phyloP scores from a whole-genome alignment of 1,284 basidiomycete species.

The Chiua sp. region DNA sequence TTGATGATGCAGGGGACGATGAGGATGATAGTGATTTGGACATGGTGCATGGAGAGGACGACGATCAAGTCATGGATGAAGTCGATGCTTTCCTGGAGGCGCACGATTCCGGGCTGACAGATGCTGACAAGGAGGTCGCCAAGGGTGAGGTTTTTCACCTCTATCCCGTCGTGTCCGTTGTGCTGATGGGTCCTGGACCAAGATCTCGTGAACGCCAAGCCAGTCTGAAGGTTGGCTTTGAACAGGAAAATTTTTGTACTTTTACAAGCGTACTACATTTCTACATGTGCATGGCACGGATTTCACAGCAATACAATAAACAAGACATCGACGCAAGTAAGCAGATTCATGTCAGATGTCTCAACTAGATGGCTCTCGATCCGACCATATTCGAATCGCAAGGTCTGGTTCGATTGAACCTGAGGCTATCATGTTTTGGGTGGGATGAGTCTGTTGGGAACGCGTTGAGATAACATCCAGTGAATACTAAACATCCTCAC shows the following conservation, averaged over 20 bases:
- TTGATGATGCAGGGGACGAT: constrained; percentile 82
- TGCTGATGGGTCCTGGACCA: constrained; percentile 8
- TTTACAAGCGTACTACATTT: constrained; percentile 17
- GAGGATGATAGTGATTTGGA: constrained; percentile 77
- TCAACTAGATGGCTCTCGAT: constrained; percentile 43
- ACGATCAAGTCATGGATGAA: constrained; percentile 89
- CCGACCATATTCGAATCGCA: constrained; percentile 80
- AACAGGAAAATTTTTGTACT: constrained; percentile 11
- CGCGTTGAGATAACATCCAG: constrained; percentile 8
- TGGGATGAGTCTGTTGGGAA: constrained; percentile 71
- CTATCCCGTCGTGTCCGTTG: neutral
- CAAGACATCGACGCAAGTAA: constrained; percentile 11
- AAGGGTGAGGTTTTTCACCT: constrained; percentile 54
- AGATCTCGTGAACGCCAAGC: constrained; percentile 72
- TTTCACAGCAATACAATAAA: constrained; percentile 6
- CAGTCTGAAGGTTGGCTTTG: constrained; percentile 41
- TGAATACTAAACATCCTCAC: constrained; percentile 42
- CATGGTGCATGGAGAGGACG: constrained; percentile 67
- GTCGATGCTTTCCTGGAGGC: constrained; percentile 94
- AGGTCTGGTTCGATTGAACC: constrained; percentile 84
- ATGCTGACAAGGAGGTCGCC: constrained; percentile 84
- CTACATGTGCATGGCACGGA: constrained; percentile 9
- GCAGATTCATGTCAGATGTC: constrained; percentile 3
- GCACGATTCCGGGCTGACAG: constrained; percentile 85
- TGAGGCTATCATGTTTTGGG: constrained; percentile 84